Evolutionary conservation across 1,284 basidiomycete species (phyloP), one percentile per base, ranked within the genome.

Genomic region (Ustilago bromivora): DNA sequence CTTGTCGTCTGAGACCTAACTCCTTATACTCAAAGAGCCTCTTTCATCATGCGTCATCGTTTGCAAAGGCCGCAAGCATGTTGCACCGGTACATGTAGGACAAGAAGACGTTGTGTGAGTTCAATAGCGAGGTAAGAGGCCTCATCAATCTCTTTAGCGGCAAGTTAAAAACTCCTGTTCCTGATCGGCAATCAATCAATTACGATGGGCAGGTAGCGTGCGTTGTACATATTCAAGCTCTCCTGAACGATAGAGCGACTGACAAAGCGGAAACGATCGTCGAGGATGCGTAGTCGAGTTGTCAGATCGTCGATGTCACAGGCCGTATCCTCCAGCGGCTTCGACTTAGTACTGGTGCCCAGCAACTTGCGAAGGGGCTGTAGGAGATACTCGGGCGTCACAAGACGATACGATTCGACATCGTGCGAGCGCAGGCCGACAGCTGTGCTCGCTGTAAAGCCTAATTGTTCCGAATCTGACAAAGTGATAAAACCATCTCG

Each of bases 401-500:
- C 61, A 9, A 76, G 60, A 35, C 54, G 56, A 46, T 71, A 76
- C 12, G 11, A 40, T 7, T 76, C 73, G 6, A 35, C 3, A 4
- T 51, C 32, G 19, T 36, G n/a, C 17, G 49, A 19, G 28, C 7
- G 12, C 1, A 47, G 40, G 28, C 41, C 19, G 19, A 41, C 3
- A 28, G 11, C 13, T 23, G 23, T 0, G 4, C n/a, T 19, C 38
- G n/a, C 23, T 19, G 19, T 7, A 8, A 9, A 7, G 28, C 28
- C 34, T 36, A 3, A 5, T 17, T 15, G 36, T 19, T 55, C 38
- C 7, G 12, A 8, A 9, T 66, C 64, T 28, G 64, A 66, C 3
- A 79, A 52, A n/a, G 52, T 41, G 54, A 79, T 66, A 62, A 70
- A 74, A 31, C 78, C 78, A 31, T 79, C 75, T 19, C 62, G 61